A percentile compares a stretch with the other conserved stretches of the same genome.
Evolutionary conservation across 2,329 filamentous ascomycete species (phyloP).

Genomic region (Amylocarpus encephaloides): DNA sequence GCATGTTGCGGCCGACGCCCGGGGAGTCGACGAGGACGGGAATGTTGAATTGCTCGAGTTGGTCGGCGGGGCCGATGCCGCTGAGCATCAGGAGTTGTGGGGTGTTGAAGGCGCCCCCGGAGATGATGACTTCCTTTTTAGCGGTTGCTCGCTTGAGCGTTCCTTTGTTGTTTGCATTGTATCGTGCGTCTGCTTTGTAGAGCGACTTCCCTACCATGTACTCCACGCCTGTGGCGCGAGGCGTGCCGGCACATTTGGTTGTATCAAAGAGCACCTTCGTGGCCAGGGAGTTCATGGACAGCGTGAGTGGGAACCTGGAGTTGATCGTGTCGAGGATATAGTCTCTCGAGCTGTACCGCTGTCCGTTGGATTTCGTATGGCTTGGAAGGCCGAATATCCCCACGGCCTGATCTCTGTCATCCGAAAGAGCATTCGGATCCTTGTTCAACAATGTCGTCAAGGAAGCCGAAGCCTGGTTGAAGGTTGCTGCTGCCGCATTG

Average conservation of each 20-base stretch:
- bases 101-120: slow-evolving; percentile 40
- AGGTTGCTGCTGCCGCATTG: not conserved
- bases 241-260: slow-evolving; percentile 17
- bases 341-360: slow-evolving; percentile 1
- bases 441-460: slow-evolving; percentile 30
- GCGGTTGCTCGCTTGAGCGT: slow-evolving; percentile 28
- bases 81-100: slow-evolving; percentile 41
- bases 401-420: slow-evolving; percentile 1
- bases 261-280: slow-evolving; percentile 35
- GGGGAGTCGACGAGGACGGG: slow-evolving; percentile 46
- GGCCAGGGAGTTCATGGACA: slow-evolving; percentile 25
- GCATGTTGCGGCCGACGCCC: slow-evolving; percentile 48
- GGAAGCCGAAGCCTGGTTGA: not conserved
- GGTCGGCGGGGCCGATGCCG: slow-evolving; percentile 37
- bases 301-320: slow-evolving; percentile 6
- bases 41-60: slow-evolving; percentile 39
- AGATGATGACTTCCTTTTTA: slow-evolving; percentile 40
- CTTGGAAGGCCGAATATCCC: slow-evolving; percentile 4
- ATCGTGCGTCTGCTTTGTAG: slow-evolving; percentile 38
- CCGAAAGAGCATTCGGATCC: slow-evolving; percentile 7
- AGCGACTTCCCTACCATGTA: slow-evolving; percentile 37
- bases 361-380: slow-evolving; percentile 1
- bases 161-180: slow-evolving; percentile 22
- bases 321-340: slow-evolving; percentile 7
- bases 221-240: slow-evolving; percentile 36